These are phyloP conservation scores for Xylaria sp. DNA, from an alignment of 2,329 filamentous ascomycete genomes.

Conservation along the genomic window DNA sequence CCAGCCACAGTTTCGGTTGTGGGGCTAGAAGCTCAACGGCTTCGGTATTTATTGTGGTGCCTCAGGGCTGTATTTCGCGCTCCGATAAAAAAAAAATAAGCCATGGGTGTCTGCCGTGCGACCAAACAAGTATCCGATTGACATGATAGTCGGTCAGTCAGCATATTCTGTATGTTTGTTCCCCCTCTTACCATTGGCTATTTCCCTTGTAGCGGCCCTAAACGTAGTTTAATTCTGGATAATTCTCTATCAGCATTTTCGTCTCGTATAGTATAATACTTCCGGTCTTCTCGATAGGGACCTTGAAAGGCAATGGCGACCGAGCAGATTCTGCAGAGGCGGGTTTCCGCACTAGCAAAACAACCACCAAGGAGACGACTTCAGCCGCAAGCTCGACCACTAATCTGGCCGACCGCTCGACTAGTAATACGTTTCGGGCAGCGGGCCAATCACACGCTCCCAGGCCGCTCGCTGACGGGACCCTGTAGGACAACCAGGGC, in stretches of 20 bases:
- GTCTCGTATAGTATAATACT: not conserved
- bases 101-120: slow-evolving; percentile 2
- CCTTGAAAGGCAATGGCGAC: slow-evolving; percentile 21
- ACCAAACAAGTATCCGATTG: not conserved
- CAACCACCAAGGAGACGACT: slow-evolving; percentile 28
- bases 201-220: not conserved
- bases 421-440: slow-evolving; percentile 29
- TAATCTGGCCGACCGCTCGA: slow-evolving; percentile 18
- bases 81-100: not conserved
- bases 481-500: slow-evolving; percentile 37
- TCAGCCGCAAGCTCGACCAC: slow-evolving; percentile 35
- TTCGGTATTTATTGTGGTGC: not conserved
- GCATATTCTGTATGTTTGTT: not conserved
- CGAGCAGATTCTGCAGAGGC: slow-evolving; percentile 39
- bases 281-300: not conserved
- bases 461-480: slow-evolving; percentile 46
- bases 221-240: not conserved
- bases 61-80: not conserved
- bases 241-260: not conserved
- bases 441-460: slow-evolving; percentile 47
- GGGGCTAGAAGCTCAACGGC: not conserved
- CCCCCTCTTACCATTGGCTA: not conserved
- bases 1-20: not conserved
- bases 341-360: slow-evolving; percentile 31
- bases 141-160: not conserved